Evolutionary conservation across 495 filamentous ascomycete genomes (phyloP), one percentile per base, ranked within the genome.

Genomic region (Podospora anserina): DNA sequence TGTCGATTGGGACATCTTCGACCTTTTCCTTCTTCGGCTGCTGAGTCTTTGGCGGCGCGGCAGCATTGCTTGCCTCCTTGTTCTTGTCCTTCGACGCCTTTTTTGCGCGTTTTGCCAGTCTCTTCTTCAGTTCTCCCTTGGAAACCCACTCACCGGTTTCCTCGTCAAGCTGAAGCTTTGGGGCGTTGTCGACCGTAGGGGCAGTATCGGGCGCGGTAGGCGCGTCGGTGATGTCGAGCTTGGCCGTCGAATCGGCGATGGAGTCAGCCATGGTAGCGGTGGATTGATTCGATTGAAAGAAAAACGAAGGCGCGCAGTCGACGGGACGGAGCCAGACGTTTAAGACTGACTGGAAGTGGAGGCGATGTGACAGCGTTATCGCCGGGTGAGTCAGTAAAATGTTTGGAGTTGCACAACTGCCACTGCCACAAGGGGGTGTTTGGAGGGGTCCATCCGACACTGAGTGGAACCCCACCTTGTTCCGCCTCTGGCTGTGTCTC

Each of bases 111-210:
- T 90, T 90, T 68, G 86, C 82, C 66, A 82, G 53, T 32, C 86
- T 80, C 80, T 90, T 90, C 82, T 90, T 90, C 77, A 88, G 76
- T 76, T 89, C 86, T 67, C 80, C 81, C 74, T 90, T 90, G 63
- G 86, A 88, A 23, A 88, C 84, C 86, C 86, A 87, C 79, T 89
- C 87, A 9, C 87, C 86, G 20, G 88, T 89, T 76, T 86, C 88
- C 74, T 86, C 84, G 76, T 89, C 87, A 28, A 89, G 84, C 77
- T 85, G 80, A 54, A 89, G 83, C 79, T 89, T 88, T 62, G 84
- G 82, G 5, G 79, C 80, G 44, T 71, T 75, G 44, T 71, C 73
- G 56, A 59, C 54, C 15, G 54, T 13, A 13, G 55, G 55, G n/a
- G 55, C 55, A 20, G 55, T 2, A 7, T 9, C 85, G 16, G 84